Evolutionary conservation across 495 filamentous ascomycete species (phyloP).

Genomic region (Amorphotheca resinae): DNA sequence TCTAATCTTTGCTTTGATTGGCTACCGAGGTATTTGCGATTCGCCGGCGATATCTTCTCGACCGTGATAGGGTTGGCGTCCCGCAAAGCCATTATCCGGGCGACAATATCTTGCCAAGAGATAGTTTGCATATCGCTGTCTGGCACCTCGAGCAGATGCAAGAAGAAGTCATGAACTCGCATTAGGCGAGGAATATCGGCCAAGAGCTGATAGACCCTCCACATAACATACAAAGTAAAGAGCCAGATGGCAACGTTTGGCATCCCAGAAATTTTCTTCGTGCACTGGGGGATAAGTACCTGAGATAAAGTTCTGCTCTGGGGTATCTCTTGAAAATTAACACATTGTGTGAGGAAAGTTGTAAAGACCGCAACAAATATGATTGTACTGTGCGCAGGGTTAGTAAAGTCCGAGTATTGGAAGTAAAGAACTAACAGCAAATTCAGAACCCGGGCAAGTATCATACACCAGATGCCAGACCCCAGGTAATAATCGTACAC

Average conservation of each 20-base stretch:
- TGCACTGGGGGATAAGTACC: constrained; percentile 72
- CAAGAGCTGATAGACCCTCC: constrained; percentile 60
- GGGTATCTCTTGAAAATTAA: constrained; percentile 69
- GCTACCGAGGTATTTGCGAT: constrained; percentile 57
- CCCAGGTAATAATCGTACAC: constrained; percentile 86
- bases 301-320: constrained; percentile 62
- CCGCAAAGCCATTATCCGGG: constrained; percentile 72
- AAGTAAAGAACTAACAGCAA: constrained; percentile 48
- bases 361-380: constrained; percentile 76
- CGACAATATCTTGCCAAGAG: constrained; percentile 90
- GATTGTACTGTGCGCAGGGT: constrained; percentile 35
- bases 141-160: constrained; percentile 71
- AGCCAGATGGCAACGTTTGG: constrained; percentile 75
- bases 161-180: constrained; percentile 80
- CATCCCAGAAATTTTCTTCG: constrained; percentile 68
- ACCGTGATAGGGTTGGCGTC: constrained; percentile 81
- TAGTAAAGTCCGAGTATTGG: background rate
- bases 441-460: constrained; percentile 55
- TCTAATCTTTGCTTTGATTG: constrained; percentile 94
- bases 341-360: constrained; percentile 76
- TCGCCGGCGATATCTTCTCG: constrained; percentile 36
- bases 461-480: constrained; percentile 81
- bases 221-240: constrained; percentile 78
- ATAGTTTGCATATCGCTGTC: constrained; percentile 93
- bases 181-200: constrained; percentile 63